Evolutionary conservation across 2,329 filamentous ascomycete species (phyloP), one percentile per base, ranked within the genome.

Genomic region (Calonectria henricotiae): DNA sequence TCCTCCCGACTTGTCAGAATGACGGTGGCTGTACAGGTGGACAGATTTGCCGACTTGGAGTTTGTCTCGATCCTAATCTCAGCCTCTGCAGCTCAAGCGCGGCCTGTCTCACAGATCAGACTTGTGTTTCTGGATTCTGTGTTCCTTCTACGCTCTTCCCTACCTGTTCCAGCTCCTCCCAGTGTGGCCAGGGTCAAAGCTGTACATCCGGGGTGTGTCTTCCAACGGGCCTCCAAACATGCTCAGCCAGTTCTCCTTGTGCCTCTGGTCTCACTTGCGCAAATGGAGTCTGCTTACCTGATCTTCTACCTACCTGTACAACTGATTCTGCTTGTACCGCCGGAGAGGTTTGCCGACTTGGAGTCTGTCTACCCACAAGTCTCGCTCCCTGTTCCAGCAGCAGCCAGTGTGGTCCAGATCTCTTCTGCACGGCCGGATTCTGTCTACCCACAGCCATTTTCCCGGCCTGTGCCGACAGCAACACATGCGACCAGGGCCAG

Each of bases 151-250:
- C 32, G 2, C 32, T 63, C 8, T 63, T 35, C 30, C 44, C 61
- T 1, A 11, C 11, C 5, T 63, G 61, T 23, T 37, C 61, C 4
- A 23, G 9, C 9, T 37, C 61, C 12, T 47, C 43, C 2, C 44
- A 63, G 20, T 63, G 61, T 49, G 43, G 43, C 5, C 30, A 49
- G 15, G 61, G 61, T 7, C 37, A 61, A 32, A 61, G 17, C 23
- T 66, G 65, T 27, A 66, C 51, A 4, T 13, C 46, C 11, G 65
- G 65, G 37, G 20, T 58, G 5, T 66, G 63, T 47, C 49, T 66
- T 8, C 63, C 63, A 5, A 37, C 12, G 5, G 62, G 25, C 0
- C 5, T 58, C 1, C 6, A 27, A 2, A 55, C 65, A 8, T 68
- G 65, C 17, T 39, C 58, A 4, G 32, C 13, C 1, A 39, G 37